Base-by-base conservation (phyloP, 306 rosid genomes). In the Alnus rubra region DNA sequence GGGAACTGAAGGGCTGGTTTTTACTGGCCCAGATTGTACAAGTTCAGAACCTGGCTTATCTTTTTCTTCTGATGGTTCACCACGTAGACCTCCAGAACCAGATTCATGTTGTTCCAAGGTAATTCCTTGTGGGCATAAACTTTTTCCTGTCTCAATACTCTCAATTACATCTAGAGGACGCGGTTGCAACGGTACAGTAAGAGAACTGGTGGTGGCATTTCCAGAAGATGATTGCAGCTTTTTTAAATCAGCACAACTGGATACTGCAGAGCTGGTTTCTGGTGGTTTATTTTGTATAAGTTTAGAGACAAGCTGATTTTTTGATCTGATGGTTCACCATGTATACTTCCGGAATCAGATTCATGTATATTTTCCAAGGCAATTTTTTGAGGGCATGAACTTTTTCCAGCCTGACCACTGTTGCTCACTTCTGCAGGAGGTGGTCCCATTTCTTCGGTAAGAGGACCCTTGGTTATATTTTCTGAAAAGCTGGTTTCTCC, bases 401-500 rank as follows among this genome's bases (percentile, higher is more conserved):
- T 81, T 60, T 85, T 80, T 73, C 58, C 82, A 62, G 56, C 53
- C 78, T 80, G 86, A 58, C 76, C 77, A 80, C 58, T 81, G 55
- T 78, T 80, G 54, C 56, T 78, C 35, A 62, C 65, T 33, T 67
- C 79, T 52, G 55, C 74, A n/a, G 74, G 74, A 69, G 85, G 78
- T 19, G 35, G 76, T 44, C 80, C 81, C 8, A 72, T 79, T 59
- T 53, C 81, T 79, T 73, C 79, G 81, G 67, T 82, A 73, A 82
- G 85, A 85, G 85, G 83, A 77, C 60, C 70, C 37, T 74, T 78
- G 2, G 84, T 65, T 75, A 30, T 69, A 55, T 56, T 76, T 73
- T 70, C 88, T 76, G 85, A 82, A 75, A 76, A 60, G 55, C 56
- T 80, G 74, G 52, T 60, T 69, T 84, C 85, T 50, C 9, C 77